phyloP scores from a whole-genome alignment of 768 basidiomycete genomes.

The Calvatia gigantea region DNA sequence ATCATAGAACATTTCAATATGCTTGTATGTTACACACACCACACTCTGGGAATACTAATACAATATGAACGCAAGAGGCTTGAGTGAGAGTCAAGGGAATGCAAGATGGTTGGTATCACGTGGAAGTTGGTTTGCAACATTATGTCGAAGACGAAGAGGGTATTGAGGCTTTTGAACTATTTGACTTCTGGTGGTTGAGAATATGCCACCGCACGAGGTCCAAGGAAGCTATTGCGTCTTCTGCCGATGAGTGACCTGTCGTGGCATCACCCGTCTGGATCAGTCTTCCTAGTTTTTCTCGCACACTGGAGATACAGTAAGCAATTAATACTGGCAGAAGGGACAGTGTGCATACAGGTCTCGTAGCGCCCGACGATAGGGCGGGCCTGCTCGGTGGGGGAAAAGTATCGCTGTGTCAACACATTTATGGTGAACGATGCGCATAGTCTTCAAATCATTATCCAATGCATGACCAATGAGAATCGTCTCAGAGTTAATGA shows the following conservation, averaged over 20 bases:
- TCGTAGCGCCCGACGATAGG: conserved; percentile 77
- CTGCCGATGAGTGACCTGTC: conserved; percentile 84
- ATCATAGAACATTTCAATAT: not conserved
- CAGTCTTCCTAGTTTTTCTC: conserved; percentile 72
- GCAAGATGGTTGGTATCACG: not conserved
- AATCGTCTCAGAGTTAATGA: conserved; percentile 80
- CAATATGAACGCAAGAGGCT: not conserved
- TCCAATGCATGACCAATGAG: conserved; percentile 90
- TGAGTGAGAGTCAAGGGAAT: not conserved
- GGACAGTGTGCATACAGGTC: conserved; percentile 56
- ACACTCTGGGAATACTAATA: not conserved
- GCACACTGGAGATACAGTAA: conserved; percentile 49
- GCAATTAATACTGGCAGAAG: conserved; percentile 14
- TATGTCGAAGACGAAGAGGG: not conserved
- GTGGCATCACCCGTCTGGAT: conserved; percentile 81
- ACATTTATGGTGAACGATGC: conserved; percentile 80
- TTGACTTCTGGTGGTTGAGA: conserved; percentile 44
- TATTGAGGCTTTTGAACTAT: conserved; percentile 22
- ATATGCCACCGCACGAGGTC: conserved; percentile 86
- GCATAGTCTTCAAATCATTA: conserved; percentile 88
- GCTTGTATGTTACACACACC: not conserved
- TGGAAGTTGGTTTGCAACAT: not conserved
- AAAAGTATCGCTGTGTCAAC: conserved; percentile 89
- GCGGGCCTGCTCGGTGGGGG: conserved; percentile 69
- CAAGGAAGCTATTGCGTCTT: conserved; percentile 86